These are phyloP conservation scores for Excoecaria agallocha DNA, from an alignment of 345 rosid genomes.

Conservation along the genomic window DNA sequence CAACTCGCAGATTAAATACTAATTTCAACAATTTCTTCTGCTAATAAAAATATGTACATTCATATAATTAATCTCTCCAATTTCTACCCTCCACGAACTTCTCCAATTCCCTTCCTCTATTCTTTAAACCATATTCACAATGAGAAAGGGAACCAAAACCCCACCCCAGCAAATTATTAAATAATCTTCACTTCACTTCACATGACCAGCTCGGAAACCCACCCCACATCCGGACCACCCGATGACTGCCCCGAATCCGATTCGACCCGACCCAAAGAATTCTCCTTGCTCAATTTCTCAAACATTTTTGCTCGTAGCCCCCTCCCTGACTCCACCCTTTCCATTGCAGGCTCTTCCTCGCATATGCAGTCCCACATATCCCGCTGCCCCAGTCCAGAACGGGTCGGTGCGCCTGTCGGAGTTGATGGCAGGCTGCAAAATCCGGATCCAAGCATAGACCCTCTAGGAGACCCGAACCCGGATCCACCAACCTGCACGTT, in stretches of 20 bases:
- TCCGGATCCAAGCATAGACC: conserved; percentile 52
- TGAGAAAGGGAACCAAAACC: neutral
- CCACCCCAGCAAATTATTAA: neutral
- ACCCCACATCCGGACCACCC: conserved; percentile 57
- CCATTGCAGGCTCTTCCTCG: conserved; percentile 71
- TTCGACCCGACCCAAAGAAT: conserved; percentile 38
- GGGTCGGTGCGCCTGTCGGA: conserved; percentile 37
- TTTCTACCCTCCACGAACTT: neutral
- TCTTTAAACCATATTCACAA: conserved; percentile 17
- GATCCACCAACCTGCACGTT: conserved; percentile 35
- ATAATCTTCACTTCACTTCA: conserved; percentile 27
- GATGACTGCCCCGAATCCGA: conserved; percentile 20
- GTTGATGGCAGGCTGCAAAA: conserved; percentile 58
- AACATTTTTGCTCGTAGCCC: conserved; percentile 63
- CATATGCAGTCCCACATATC: conserved; percentile 48
- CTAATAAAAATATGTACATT: neutral
- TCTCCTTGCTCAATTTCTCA: conserved; percentile 67
- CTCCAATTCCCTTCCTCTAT: neutral
- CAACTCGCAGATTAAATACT: neutral
- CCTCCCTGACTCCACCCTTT: conserved; percentile 82
- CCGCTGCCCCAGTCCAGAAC: conserved; percentile 31
- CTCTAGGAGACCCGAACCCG: conserved; percentile 55
- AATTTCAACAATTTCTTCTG: too few relatives aligned
- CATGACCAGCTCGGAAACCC: conserved; percentile 85
- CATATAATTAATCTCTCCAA: conserved; percentile 13